phyloP scores from a whole-genome alignment of 345 rosid genomes.

The Gossypium ekmanianum region DNA sequence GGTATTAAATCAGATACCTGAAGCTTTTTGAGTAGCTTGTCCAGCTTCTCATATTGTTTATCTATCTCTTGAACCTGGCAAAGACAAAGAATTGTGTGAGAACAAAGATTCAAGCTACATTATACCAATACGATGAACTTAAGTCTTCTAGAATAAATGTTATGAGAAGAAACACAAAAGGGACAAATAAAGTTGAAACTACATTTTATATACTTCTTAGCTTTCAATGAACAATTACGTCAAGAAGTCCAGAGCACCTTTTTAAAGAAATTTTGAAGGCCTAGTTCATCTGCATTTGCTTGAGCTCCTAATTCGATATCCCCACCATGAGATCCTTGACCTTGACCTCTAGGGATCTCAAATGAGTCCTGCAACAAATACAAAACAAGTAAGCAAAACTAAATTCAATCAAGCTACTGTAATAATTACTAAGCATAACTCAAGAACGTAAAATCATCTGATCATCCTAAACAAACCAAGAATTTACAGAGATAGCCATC shows the following conservation, averaged over 20 bases:
- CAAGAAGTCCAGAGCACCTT: conserved; percentile 33
- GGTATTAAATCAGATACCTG: conserved; percentile 50
- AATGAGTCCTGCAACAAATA: conserved; percentile 63
- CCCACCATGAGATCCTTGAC: conserved; percentile 55
- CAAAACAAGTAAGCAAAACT: background rate
- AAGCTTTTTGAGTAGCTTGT: conserved; percentile 75
- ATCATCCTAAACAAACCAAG: background rate
- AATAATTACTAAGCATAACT: background rate
- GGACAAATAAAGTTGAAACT: background rate
- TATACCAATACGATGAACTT: background rate
- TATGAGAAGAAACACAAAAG: background rate
- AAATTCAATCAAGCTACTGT: background rate
- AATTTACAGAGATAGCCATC: background rate
- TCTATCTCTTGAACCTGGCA: conserved; percentile 85
- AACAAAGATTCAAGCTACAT: background rate
- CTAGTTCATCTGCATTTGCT: conserved; percentile 65
- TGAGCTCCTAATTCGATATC: conserved; percentile 69
- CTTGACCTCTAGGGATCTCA: conserved; percentile 72
- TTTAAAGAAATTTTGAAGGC: conserved; percentile 79
- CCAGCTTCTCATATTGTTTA: conserved; percentile 79
- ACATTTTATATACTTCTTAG: background rate
- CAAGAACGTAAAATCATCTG: background rate
- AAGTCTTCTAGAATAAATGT: background rate
- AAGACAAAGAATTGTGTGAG: background rate
- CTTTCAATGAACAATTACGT: background rate